Evolutionary conservation across 2,329 filamentous ascomycete genomes (phyloP).

Genomic region (Penicillium decumbens): DNA sequence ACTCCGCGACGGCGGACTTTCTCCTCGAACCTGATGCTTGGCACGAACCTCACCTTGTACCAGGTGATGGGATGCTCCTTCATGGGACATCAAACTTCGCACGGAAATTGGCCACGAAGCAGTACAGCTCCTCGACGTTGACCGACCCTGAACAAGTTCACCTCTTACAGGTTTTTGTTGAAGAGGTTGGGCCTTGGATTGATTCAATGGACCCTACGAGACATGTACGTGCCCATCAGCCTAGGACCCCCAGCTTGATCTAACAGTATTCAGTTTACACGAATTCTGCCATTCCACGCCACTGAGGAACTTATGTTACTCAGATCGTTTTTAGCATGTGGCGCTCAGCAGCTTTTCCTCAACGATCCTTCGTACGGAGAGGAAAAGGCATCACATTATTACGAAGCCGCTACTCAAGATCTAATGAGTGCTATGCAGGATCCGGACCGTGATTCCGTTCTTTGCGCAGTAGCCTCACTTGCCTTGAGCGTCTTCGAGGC

Average conservation of each 20-base stretch:
- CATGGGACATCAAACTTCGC: conserved; percentile 35
- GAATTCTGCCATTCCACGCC: conserved; percentile 75
- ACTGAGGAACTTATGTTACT: conserved; percentile 80
- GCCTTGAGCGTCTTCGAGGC: conserved; percentile 89
- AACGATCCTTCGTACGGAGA: conserved; percentile 66
- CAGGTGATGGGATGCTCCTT: conserved; percentile 22
- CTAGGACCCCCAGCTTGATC: conserved; percentile 1
- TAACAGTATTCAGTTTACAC: conserved; percentile 58
- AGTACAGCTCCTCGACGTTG: conserved; percentile 58
- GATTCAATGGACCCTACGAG: conserved; percentile 81
- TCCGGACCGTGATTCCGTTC: conserved; percentile 73
- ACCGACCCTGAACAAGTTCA: conserved; percentile 70
- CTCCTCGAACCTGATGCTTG: conserved; percentile 26
- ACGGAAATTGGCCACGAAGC: conserved; percentile 38
- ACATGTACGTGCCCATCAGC: conserved; percentile 50
- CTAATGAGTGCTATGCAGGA: conserved; percentile 74
- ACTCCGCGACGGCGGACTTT: conserved; percentile 29
- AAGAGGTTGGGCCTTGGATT: conserved; percentile 91
- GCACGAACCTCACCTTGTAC: conserved; percentile 21
- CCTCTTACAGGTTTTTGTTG: conserved; percentile 90
- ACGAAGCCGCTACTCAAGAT: conserved; percentile 76
- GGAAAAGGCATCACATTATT: conserved; percentile 75
- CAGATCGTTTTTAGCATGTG: conserved; percentile 84
- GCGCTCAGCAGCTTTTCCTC: conserved; percentile 72
- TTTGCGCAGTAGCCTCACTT: conserved; percentile 82